These are phyloP conservation scores for Termitomyces sp. DNA, from an alignment of 768 basidiomycete genomes.

Conservation along the genomic window DNA sequence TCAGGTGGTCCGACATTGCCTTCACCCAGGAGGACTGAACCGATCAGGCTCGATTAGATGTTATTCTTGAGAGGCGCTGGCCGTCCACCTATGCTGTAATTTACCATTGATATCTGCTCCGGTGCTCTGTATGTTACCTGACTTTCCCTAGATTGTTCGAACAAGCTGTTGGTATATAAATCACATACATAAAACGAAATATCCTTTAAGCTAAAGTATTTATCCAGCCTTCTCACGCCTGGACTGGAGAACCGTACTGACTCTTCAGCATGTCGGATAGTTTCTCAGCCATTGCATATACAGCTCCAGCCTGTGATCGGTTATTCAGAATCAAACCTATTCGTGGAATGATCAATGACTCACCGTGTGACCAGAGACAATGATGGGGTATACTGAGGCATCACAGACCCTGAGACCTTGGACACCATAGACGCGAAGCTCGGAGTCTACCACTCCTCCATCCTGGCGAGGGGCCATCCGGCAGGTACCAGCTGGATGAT, in stretches of 20 bases:
- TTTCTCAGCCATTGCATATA: conserved; percentile 28
- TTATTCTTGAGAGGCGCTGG: not conserved
- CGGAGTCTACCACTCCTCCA: conserved; percentile 35
- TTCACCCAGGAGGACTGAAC: conserved; percentile 38
- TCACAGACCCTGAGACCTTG: conserved; percentile 43
- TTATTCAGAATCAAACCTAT: not conserved
- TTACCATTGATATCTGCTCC: conserved; percentile 4
- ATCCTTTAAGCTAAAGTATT: no score
- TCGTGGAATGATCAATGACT: conserved; percentile 13
- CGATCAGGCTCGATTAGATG: conserved; percentile 35
- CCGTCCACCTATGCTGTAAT: conserved; percentile 1
- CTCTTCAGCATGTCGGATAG: conserved; percentile 27
- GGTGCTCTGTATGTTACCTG: not conserved
- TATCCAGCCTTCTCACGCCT: conserved; percentile 51
- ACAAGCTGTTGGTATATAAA: not conserved
- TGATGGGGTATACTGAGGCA: conserved; percentile 43
- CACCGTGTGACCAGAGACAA: conserved; percentile 46
- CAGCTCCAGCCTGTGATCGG: conserved; percentile 23
- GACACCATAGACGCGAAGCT: conserved; percentile 37
- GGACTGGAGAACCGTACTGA: conserved; percentile 10
- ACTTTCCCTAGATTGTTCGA: not conserved
- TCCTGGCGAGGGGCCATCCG: conserved; percentile 40
- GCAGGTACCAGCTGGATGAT: conserved; percentile 44
- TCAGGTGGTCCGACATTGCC: conserved; percentile 32
- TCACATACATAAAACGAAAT: not conserved